phyloP scores from a whole-genome alignment of 2,329 filamentous ascomycete genomes.

The Hypoxylon sp. region DNA sequence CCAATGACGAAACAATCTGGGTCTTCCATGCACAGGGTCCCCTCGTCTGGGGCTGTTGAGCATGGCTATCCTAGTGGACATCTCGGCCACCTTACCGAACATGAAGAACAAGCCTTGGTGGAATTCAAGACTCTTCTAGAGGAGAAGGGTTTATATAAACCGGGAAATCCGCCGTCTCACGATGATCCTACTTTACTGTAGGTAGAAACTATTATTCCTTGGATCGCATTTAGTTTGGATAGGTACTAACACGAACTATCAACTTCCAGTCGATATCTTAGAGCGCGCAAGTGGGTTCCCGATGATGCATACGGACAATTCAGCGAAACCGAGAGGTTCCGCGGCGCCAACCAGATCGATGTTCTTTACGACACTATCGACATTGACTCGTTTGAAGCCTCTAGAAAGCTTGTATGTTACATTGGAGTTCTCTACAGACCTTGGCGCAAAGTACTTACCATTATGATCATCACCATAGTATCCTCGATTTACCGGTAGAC shows the following conservation, averaged over 20 bases:
- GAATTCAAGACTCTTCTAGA: constrained; percentile 76
- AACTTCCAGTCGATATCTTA: constrained; percentile 76
- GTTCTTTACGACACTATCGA: constrained; percentile 88
- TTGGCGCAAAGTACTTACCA: constrained; percentile 34
- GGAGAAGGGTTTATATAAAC: constrained; percentile 70
- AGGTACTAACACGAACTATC: constrained; percentile 20
- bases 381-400: constrained; percentile 81
- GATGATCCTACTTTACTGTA: constrained; percentile 79
- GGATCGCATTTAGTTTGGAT: constrained; percentile 15
- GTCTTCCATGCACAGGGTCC: constrained; percentile 44
- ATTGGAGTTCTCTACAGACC: constrained; percentile 13
- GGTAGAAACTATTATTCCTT: constrained; percentile 42
- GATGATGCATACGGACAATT: constrained; percentile 84
- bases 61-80: constrained; percentile 78
- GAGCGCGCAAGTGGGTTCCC: constrained; percentile 82
- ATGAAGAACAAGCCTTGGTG: constrained; percentile 72
- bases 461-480: constrained; percentile 63
- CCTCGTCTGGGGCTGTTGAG: constrained; percentile 45
- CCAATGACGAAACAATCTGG: constrained; percentile 36
- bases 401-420: constrained; percentile 71
- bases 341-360: constrained; percentile 79
- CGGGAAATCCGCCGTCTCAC: constrained; percentile 67
- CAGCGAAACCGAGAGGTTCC: constrained; percentile 87
- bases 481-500: constrained; percentile 92
- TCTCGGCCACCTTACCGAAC: constrained; percentile 75